These are phyloP conservation scores for Ceratobasidium sp. DNA, from an alignment of 1,284 basidiomycete species.

Conservation along the genomic window DNA sequence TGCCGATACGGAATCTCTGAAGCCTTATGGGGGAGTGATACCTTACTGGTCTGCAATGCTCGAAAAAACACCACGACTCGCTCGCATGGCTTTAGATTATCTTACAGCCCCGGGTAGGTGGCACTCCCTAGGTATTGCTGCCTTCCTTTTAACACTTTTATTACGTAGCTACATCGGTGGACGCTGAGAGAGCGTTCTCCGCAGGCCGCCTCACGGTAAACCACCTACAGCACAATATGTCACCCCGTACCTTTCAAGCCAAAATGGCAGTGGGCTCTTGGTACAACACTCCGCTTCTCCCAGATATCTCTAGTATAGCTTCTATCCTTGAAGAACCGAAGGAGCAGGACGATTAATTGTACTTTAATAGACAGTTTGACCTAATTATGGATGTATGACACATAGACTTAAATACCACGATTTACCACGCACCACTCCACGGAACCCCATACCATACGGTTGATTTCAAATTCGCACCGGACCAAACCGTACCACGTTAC, in stretches of 20 bases:
- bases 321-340: neutral
- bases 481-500: no score
- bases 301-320: neutral
- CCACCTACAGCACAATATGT: conserved; percentile 11
- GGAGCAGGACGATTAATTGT: no score
- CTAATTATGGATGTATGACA: no score
- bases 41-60: conserved; percentile 8
- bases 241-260: conserved; percentile 7
- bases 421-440: no score
- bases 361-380: no score
- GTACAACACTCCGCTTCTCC: conserved; percentile 3
- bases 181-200: conserved; percentile 10
- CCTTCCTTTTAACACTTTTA: neutral
- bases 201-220: conserved; percentile 11
- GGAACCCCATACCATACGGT: no score
- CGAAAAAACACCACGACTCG: neutral
- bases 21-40: neutral
- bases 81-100: conserved; percentile 1
- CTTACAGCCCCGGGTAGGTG: conserved; percentile 16
- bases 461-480: no score
- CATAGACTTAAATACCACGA: no score
- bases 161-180: neutral
- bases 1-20: neutral
- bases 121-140: neutral
- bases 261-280: conserved; percentile 9